A percentile compares a stretch with the other conserved stretches of the same genome.
Evolutionary conservation across 768 basidiomycete genomes (phyloP).

Genomic region (Candolleomyces aberdarensis): DNA sequence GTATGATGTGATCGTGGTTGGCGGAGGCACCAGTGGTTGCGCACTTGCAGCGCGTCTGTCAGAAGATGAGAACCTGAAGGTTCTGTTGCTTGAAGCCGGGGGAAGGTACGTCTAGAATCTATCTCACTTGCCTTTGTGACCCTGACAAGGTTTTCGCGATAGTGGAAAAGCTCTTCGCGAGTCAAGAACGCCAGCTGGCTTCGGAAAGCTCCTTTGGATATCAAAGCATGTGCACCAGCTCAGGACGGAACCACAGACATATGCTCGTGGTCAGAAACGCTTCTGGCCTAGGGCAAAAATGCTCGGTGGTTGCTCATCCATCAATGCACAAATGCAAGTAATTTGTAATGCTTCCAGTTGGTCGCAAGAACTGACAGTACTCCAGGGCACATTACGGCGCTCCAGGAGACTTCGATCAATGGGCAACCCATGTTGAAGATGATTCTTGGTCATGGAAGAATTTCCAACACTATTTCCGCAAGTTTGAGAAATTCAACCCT

Average conservation of each 20-base stretch:
- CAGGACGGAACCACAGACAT: conserved; percentile 52
- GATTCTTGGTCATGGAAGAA: conserved; percentile 61
- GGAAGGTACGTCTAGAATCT: conserved; percentile 39
- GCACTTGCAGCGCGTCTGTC: conserved; percentile 55
- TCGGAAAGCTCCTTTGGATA: conserved; percentile 32
- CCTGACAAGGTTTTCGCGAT: neutral
- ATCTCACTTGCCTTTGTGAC: neutral
- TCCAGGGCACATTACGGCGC: conserved; percentile 62
- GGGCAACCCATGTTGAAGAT: conserved; percentile 52
- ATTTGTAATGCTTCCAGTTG: neutral
- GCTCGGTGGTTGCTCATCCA: conserved; percentile 68
- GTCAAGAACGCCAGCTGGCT: conserved; percentile 42
- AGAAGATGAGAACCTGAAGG: conserved; percentile 48
- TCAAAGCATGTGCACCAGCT: conserved; percentile 46
- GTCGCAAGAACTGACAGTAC: neutral
- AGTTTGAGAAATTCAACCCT: conserved; percentile 60
- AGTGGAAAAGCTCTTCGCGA: conserved; percentile 41
- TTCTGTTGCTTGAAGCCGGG: conserved; percentile 57
- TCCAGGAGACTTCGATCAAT: conserved; percentile 70
- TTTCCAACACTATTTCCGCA: conserved; percentile 59
- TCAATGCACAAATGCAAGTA: conserved; percentile 58
- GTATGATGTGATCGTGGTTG: conserved; percentile 52
- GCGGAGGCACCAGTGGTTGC: conserved; percentile 61
- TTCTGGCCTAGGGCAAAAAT: conserved; percentile 68
- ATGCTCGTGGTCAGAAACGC: conserved; percentile 40